Conservation (phyloP, 2,329 filamentous ascomycete species). For the Neofusicoccum sp. region DNA sequence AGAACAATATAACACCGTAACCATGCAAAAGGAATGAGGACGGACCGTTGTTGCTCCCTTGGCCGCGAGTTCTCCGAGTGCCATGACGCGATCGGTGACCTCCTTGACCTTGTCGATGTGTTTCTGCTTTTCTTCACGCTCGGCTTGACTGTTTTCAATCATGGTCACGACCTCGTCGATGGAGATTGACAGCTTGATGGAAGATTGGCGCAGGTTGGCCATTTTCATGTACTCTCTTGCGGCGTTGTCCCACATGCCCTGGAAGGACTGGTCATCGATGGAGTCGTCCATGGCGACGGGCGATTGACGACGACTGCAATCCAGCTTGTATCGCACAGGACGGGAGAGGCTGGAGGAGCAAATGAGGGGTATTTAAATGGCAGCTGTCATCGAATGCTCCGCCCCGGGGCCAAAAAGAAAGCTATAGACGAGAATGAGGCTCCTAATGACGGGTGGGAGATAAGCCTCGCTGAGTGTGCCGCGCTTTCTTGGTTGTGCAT, state of each 20-base stretch:
- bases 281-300: conserved; percentile 33
- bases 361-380: no score
- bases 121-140: background rate
- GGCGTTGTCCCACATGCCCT: background rate
- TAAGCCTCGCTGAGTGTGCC: no score
- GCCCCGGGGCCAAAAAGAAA: no score
- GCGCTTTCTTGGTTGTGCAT: no score
- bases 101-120: background rate
- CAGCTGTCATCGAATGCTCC: no score
- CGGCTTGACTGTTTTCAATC: background rate
- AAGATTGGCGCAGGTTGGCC: background rate
- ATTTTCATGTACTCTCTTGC: background rate
- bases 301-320: no score
- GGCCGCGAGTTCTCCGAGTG: background rate
- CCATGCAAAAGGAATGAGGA: background rate
- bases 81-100: background rate
- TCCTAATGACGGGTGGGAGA: no score
- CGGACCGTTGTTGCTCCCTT: background rate
- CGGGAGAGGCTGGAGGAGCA: no score
- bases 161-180: background rate
- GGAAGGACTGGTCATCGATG: background rate
- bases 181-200: background rate
- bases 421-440: no score
- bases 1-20: no score
- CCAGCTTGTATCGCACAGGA: no score